Evolutionary conservation across 2,329 filamentous ascomycete genomes (phyloP).

Genomic region (Aspergillus quadricinctus): DNA sequence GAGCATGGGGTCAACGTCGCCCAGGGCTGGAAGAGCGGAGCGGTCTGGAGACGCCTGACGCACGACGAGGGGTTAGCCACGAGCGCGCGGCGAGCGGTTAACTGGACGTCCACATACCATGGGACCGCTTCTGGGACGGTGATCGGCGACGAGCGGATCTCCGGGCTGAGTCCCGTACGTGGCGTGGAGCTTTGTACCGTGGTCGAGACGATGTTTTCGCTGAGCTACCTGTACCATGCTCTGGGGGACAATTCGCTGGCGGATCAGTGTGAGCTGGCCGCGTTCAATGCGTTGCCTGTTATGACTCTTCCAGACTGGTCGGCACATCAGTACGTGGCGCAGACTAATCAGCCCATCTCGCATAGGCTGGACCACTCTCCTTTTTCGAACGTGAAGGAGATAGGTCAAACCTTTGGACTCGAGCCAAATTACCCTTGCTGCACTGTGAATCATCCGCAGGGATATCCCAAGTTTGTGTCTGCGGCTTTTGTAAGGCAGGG

Average conservation of each 20-base stretch:
- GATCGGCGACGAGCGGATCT: conserved; percentile 48
- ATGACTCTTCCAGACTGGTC: conserved; percentile 52
- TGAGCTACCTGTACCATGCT: conserved; percentile 49
- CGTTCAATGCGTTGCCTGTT: conserved; percentile 54
- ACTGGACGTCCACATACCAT: conserved; percentile 48
- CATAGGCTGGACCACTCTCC: conserved; percentile 39
- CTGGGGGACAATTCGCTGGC: conserved; percentile 47
- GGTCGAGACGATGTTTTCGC: conserved; percentile 51
- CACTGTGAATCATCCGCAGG: conserved; percentile 57
- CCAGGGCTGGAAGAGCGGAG: conserved; percentile 45
- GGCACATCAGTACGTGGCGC: conserved; percentile 53
- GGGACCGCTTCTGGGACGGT: conserved; percentile 46
- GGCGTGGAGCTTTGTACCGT: conserved; percentile 50
- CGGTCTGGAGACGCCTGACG: conserved; percentile 44
- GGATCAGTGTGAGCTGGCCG: conserved; percentile 49
- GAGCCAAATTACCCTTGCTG: conserved; percentile 53
- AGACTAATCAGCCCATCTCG: conserved; percentile 52
- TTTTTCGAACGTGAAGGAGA: conserved; percentile 48
- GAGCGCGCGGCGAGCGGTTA: conserved; percentile 40
- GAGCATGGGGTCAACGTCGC: conserved; percentile 48
- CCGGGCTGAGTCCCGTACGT: conserved; percentile 40
- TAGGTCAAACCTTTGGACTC: conserved; percentile 48
- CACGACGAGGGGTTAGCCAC: conserved; percentile 41
- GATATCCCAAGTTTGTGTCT: conserved; percentile 53
- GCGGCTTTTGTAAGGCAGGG: conserved; percentile 45